These are phyloP conservation scores for Takashimella tepidaria DNA, from an alignment of 1,284 basidiomycete species.

Conservation along the genomic window DNA sequence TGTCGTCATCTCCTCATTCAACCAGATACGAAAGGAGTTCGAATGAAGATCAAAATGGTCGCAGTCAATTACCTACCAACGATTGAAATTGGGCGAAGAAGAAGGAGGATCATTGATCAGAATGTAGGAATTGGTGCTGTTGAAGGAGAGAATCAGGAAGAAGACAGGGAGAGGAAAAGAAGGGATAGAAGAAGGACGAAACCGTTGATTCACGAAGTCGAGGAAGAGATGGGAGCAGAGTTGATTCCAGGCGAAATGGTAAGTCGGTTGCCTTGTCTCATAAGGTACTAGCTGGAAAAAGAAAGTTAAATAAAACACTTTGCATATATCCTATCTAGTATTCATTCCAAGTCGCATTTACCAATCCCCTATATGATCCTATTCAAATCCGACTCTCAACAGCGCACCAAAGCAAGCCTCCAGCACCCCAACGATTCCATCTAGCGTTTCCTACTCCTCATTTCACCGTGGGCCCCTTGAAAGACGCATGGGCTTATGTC, in stretches of 20 bases:
- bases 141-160: constrained; percentile 8
- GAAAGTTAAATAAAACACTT: background rate
- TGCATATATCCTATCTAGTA: constrained; percentile 48
- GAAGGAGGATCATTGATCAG: constrained; percentile 16
- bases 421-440: constrained; percentile 16
- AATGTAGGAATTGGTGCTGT: constrained; percentile 3
- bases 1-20: constrained; percentile 97
- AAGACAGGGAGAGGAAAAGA: constrained; percentile 20
- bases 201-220: constrained; percentile 21
- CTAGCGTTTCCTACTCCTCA: constrained; percentile 66
- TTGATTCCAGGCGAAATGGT: constrained; percentile 32
- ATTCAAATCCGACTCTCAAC: constrained; percentile 71
- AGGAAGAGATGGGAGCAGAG: constrained; percentile 29
- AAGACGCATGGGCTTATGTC: constrained; percentile 93
- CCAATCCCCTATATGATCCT: constrained; percentile 89
- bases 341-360: constrained; percentile 79
- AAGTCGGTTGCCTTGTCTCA: constrained; percentile 7
- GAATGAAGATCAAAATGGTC: constrained; percentile 95
- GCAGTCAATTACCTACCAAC: constrained; percentile 89
- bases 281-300: too few species aligned
- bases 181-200: constrained; percentile 22
- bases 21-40: constrained; percentile 90
- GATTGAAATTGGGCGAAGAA: constrained; percentile 60
- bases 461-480: constrained; percentile 78
- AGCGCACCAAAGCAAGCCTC: constrained; percentile 56